Conservation (phyloP, 257 asterid species). For the Ehretia macrophylla region DNA sequence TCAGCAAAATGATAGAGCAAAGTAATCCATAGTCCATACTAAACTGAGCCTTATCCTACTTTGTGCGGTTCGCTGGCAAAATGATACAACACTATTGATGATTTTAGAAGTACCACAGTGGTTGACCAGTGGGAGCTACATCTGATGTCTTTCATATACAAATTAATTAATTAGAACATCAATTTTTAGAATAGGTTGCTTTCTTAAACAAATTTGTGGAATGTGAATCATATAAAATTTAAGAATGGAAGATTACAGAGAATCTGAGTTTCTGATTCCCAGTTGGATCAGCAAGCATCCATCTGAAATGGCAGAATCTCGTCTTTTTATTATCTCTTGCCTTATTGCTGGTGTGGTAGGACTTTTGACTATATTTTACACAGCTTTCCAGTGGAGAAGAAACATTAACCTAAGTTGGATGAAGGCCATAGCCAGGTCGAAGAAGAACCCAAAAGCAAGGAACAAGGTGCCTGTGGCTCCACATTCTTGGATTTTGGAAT, state of each 20-base stretch:
- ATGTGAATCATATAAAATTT: slow-evolving; percentile 14
- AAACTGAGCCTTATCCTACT: not conserved
- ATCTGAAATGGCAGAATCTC: slow-evolving; percentile 73
- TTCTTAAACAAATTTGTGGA: not conserved
- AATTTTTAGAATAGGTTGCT: too few species aligned
- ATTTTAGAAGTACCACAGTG: too few species aligned
- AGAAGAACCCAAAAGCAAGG: slow-evolving; percentile 80
- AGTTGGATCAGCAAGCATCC: slow-evolving; percentile 70
- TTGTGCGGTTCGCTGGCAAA: not conserved
- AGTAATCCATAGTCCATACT: not conserved
- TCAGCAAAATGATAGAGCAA: not conserved
- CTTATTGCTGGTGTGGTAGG: slow-evolving; percentile 72
- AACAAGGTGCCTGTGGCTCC: slow-evolving; percentile 64
- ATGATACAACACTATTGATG: not conserved
- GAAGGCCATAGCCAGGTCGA: slow-evolving; percentile 96
- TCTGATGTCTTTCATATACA: not conserved
- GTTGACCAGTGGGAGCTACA: too few species aligned
- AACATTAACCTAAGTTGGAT: slow-evolving; percentile 82
- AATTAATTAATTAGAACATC: not conserved
- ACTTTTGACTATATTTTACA: slow-evolving; percentile 65
- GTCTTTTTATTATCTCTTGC: slow-evolving; percentile 66
- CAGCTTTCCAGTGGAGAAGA: slow-evolving; percentile 96
- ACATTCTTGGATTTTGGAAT: slow-evolving; percentile 83
- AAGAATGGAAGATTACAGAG: slow-evolving; percentile 78
- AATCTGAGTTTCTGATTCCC: slow-evolving; percentile 51